A percentile compares a stretch with the other conserved stretches of the same genome.
phyloP scores from a whole-genome alignment of 331 rosid genomes.

The Phaseolus coccineus region DNA sequence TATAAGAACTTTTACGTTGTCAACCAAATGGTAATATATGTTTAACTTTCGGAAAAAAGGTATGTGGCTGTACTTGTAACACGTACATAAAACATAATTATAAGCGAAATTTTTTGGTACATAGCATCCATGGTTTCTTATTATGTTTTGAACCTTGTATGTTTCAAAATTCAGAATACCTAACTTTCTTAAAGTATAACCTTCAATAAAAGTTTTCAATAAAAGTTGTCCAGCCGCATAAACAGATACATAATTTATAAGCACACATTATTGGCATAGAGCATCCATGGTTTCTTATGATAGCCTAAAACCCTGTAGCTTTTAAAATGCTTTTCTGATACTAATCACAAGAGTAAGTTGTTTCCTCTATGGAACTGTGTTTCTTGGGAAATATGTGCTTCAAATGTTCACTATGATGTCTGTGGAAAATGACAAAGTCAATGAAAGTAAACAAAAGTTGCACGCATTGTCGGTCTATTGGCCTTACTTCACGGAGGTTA shows the following conservation, averaged over 20 bases:
- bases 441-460: slow-evolving; percentile 19
- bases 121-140: background rate
- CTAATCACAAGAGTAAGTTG: background rate
- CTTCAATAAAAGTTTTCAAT: background rate
- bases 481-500: slow-evolving; percentile 28
- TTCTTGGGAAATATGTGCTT: background rate
- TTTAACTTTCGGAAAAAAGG: background rate
- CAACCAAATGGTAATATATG: background rate
- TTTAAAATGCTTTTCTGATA: background rate
- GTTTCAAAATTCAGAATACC: background rate
- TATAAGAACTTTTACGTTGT: background rate
- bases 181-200: background rate
- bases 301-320: background rate
- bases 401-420: background rate
- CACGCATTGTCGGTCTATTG: slow-evolving; percentile 30
- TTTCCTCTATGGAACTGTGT: background rate
- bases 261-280: background rate
- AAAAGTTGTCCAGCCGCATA: background rate
- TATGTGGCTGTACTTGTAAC: background rate
- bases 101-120: background rate
- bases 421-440: background rate
- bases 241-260: background rate
- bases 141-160: background rate
- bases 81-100: background rate
- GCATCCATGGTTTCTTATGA: background rate